Evolutionary conservation across 805 yeast genomes (phyloP).

Genomic region (Scheffersomyces lignosus): DNA sequence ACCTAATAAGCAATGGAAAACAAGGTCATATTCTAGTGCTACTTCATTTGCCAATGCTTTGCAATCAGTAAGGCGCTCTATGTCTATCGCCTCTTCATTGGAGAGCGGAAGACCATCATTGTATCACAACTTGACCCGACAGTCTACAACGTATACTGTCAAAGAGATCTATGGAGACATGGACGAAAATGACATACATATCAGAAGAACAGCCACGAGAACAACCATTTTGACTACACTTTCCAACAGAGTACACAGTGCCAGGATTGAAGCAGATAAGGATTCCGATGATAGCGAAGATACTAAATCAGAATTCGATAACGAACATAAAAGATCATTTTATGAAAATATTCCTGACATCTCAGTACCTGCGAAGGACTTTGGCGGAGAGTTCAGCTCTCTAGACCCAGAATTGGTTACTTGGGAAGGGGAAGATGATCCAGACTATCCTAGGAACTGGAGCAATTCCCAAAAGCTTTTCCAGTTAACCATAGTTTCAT

Average conservation of each 20-base stretch:
- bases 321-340: too few species aligned
- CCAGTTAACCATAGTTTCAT: slow-evolving; percentile 28
- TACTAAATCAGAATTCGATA: slow-evolving; percentile 4
- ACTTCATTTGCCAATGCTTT: background rate
- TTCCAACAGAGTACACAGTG: slow-evolving; percentile 5
- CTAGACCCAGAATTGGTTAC: slow-evolving; percentile 40
- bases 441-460: slow-evolving; percentile 40
- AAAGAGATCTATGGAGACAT: slow-evolving; percentile 34
- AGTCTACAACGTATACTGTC: slow-evolving; percentile 13
- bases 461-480: slow-evolving; percentile 16
- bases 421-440: slow-evolving; percentile 33
- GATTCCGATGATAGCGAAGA: background rate
- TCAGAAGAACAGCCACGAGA: slow-evolving; percentile 32
- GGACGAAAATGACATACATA: slow-evolving; percentile 27
- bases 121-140: slow-evolving; percentile 4
- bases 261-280: background rate
- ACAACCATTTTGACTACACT: slow-evolving; percentile 24
- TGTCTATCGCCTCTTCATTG: background rate
- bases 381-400: slow-evolving; percentile 31
- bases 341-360: slow-evolving; percentile 20
- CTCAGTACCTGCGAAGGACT: slow-evolving; percentile 23
- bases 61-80: background rate
- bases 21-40: background rate
- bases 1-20: background rate
- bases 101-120: background rate